Conservation (phyloP, 2,329 filamentous ascomycete genomes). For the Phyllosticta capitalensis region DNA sequence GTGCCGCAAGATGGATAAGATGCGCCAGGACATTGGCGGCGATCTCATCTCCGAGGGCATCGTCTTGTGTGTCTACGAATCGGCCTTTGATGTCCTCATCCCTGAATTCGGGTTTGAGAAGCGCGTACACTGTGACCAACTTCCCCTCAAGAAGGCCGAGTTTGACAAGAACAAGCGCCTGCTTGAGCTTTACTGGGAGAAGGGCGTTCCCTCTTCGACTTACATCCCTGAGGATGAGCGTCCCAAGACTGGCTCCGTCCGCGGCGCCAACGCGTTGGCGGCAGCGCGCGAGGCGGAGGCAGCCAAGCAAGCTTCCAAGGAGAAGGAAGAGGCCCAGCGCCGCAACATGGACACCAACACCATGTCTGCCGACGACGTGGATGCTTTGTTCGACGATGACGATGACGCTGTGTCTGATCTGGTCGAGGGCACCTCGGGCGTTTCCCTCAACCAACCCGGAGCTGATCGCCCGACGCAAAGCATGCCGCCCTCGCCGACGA, state of each 20-base stretch:
- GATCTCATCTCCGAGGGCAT: slow-evolving; percentile 94
- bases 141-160: slow-evolving; percentile 98
- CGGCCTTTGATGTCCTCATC: slow-evolving; percentile 94
- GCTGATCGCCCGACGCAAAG: slow-evolving; percentile 83
- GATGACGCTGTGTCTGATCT: slow-evolving; percentile 74
- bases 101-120: slow-evolving; percentile 99
- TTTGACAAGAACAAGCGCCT: slow-evolving; percentile 94
- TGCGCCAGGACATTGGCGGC: slow-evolving; percentile 73
- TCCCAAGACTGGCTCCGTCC: slow-evolving; percentile 68
- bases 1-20: slow-evolving; percentile 91
- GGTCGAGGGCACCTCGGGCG: slow-evolving; percentile 84
- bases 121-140: slow-evolving; percentile 95
- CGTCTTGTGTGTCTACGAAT: slow-evolving; percentile 95
- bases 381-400: slow-evolving; percentile 92
- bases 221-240: slow-evolving; percentile 96
- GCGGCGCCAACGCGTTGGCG: slow-evolving; percentile 64
- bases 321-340: slow-evolving; percentile 81
- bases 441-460: slow-evolving; percentile 59
- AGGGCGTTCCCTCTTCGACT: slow-evolving; percentile 90
- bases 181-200: slow-evolving; percentile 98
- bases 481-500: slow-evolving; percentile 82
- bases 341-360: slow-evolving; percentile 93
- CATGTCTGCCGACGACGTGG: slow-evolving; percentile 84
- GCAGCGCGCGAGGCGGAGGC: slow-evolving; percentile 74
- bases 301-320: slow-evolving; percentile 69